These are phyloP conservation scores for Zygoascus flipseniorum DNA, from an alignment of 805 yeast species.

Conservation along the genomic window DNA sequence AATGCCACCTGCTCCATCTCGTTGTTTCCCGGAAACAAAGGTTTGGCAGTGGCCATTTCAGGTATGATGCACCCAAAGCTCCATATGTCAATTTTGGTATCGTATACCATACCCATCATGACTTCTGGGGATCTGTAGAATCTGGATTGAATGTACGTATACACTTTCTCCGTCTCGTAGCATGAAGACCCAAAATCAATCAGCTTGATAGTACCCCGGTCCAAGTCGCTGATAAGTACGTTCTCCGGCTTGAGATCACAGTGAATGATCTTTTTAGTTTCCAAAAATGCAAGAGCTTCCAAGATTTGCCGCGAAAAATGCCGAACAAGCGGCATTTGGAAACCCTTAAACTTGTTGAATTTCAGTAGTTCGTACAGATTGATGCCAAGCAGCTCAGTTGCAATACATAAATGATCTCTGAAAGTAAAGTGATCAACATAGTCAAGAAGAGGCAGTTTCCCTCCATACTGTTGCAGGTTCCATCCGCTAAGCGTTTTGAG, in stretches of 20 bases:
- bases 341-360: constrained; percentile 29
- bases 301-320: constrained; percentile 48
- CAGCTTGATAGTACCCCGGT: constrained; percentile 46
- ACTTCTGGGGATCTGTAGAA: constrained; percentile 96
- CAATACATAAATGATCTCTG: constrained; percentile 74
- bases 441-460: constrained; percentile 35
- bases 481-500: constrained; percentile 37
- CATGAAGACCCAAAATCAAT: constrained; percentile 69
- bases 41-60: constrained; percentile 85
- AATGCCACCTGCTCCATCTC: constrained; percentile 85
- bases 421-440: constrained; percentile 68
- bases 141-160: constrained; percentile 91
- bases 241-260: constrained; percentile 87
- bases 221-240: constrained; percentile 46
- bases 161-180: constrained; percentile 65
- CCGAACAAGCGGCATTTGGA: constrained; percentile 26
- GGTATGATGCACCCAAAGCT: constrained; percentile 95
- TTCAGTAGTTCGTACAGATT: constrained; percentile 53
- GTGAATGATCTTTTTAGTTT: constrained; percentile 52
- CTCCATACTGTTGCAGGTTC: constrained; percentile 25
- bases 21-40: constrained; percentile 91
- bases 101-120: constrained; percentile 80
- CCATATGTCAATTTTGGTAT: constrained; percentile 94
- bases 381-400: constrained; percentile 61
- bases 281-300: constrained; percentile 52